Percentiles rank a stretch among this genome's conserved stretches.
phyloP scores from a whole-genome alignment of 352 stramenopile species.

The Pythium pectinolyticum region DNA sequence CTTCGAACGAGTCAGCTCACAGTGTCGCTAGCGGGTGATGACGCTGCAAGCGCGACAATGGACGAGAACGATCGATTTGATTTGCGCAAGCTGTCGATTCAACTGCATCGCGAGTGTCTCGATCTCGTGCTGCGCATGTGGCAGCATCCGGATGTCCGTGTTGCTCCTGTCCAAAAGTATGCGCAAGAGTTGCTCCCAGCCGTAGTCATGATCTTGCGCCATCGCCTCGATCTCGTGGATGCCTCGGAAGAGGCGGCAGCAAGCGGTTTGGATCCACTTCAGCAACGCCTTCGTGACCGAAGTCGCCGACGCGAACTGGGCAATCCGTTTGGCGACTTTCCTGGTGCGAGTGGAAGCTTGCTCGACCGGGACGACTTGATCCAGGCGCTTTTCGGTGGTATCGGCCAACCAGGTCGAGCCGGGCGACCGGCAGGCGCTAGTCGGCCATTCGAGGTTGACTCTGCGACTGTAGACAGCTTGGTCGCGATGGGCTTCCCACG shows the following conservation, averaged over 20 bases:
- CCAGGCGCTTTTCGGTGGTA: conserved; percentile 49
- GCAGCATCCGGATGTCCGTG: conserved; percentile 50
- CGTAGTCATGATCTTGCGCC: conserved; percentile 74
- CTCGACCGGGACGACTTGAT: conserved; percentile 31
- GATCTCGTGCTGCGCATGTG: conserved; percentile 59
- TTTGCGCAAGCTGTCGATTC: conserved; percentile 47
- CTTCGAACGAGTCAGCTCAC: conserved; percentile 68
- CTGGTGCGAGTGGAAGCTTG: conserved; percentile 9
- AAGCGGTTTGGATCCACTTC: conserved; percentile 16
- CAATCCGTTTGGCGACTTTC: conserved; percentile 18
- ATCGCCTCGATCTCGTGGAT: conserved; percentile 58
- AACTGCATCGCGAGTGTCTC: conserved; percentile 64
- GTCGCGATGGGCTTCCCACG: conserved; percentile 95
- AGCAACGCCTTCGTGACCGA: background rate
- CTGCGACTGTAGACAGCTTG: conserved; percentile 90
- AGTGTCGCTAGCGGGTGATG: conserved; percentile 46
- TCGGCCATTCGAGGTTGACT: conserved; percentile 85
- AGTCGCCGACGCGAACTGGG: conserved; percentile 12
- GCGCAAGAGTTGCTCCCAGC: conserved; percentile 66
- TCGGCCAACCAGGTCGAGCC: conserved; percentile 16
- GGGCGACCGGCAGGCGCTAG: conserved; percentile 3
- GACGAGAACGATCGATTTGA: conserved; percentile 39
- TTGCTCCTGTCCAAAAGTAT: conserved; percentile 47
- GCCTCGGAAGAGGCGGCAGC: conserved; percentile 16
- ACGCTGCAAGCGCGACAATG: conserved; percentile 32